A percentile compares a stretch with the other conserved stretches of the same genome.
Evolutionary conservation across 371 early-diverging fungal species (phyloP).

Genomic region (Mortierella sp.): DNA sequence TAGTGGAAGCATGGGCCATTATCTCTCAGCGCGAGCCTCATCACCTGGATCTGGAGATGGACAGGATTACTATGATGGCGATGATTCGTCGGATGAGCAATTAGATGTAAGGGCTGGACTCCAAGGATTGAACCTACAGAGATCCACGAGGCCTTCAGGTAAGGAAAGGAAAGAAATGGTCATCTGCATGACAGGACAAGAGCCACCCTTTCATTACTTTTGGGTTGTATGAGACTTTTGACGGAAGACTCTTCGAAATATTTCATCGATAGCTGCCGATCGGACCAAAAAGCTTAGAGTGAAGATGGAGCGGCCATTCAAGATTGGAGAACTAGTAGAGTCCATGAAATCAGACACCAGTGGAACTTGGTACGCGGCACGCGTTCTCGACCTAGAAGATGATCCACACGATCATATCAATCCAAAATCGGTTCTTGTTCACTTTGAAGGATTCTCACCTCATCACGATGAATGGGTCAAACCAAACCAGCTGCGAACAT

Average conservation of each 20-base stretch:
- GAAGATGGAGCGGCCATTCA: constrained; percentile 46
- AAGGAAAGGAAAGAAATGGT: background rate
- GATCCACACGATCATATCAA: constrained; percentile 53
- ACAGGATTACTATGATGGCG: constrained; percentile 33
- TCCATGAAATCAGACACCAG: constrained; percentile 53
- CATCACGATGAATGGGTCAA: constrained; percentile 72
- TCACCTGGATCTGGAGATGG: constrained; percentile 41
- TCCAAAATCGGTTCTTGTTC: constrained; percentile 60
- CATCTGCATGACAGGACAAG: too few relatives aligned
- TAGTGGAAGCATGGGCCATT: constrained; percentile 17
- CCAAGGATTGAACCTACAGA: constrained; percentile 46
- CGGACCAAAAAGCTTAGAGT: constrained; percentile 34
- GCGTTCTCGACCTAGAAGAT: constrained; percentile 48
- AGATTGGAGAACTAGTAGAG: constrained; percentile 51
- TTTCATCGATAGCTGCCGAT: constrained; percentile 5
- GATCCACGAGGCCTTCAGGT: constrained; percentile 41
- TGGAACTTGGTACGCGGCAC: constrained; percentile 52
- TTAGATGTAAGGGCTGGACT: constrained; percentile 47
- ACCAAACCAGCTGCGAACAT: constrained; percentile 53
- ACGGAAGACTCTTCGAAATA: background rate
- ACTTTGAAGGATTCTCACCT: constrained; percentile 71
- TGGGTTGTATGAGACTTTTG: too few relatives aligned
- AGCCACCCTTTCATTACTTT: too few relatives aligned
- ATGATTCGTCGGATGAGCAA: constrained; percentile 40
- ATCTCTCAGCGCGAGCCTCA: constrained; percentile 23